phyloP scores from a whole-genome alignment of 108 stramenopile species.

The Cyclotella sp. region DNA sequence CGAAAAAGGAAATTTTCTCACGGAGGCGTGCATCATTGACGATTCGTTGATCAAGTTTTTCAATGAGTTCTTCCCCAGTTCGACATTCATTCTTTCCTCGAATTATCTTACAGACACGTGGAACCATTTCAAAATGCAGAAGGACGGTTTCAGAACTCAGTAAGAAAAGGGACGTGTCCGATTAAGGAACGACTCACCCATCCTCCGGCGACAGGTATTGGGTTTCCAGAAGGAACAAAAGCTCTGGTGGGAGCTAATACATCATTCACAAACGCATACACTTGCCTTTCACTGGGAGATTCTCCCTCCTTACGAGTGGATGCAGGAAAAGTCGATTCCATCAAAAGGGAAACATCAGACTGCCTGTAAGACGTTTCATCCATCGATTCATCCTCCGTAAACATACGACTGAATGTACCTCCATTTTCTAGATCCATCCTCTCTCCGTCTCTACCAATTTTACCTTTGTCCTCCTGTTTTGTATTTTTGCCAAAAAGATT shows the following conservation, averaged over 20 bases:
- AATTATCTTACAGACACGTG: constrained; percentile 48
- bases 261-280: constrained; percentile 58
- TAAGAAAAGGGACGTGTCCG: not conserved
- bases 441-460: constrained; percentile 34
- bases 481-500: constrained; percentile 31
- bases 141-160: not conserved
- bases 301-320: constrained; percentile 70
- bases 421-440: constrained; percentile 23
- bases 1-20: constrained; percentile 67
- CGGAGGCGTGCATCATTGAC: constrained; percentile 50
- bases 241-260: constrained; percentile 62
- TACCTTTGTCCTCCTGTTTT: constrained; percentile 24
- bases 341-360: constrained; percentile 40
- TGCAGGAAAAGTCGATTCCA: constrained; percentile 66
- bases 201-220: constrained; percentile 66
- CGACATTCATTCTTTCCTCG: constrained; percentile 66
- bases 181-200: constrained; percentile 32
- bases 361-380: constrained; percentile 26
- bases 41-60: constrained; percentile 68
- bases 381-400: constrained; percentile 18
- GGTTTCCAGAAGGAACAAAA: constrained; percentile 57
- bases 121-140: not conserved
- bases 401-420: constrained; percentile 44
- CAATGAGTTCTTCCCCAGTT: constrained; percentile 66
- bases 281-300: constrained; percentile 56